Evolutionary conservation across 1,139 yeast species (phyloP), one percentile per base, ranked within the genome.

Genomic region (Blastobotrys proliferans): DNA sequence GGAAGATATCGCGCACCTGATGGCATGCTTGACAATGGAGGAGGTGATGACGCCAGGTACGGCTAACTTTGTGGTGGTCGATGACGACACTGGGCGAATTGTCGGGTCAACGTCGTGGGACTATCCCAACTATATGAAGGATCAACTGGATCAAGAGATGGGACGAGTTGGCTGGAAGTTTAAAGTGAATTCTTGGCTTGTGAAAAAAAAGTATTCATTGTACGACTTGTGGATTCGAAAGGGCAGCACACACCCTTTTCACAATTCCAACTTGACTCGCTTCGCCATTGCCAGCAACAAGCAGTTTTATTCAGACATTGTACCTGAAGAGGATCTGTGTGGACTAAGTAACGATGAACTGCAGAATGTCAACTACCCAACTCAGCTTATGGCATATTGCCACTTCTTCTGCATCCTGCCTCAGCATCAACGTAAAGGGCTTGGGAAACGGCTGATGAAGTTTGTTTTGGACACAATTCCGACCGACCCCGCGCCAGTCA

Each of bases 71-170:
- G 38, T 21, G 6, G 36, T 25, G 27, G 30, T 39, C 11, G 35
- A 14, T 8, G 35, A 30, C n/a, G 29, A 17, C 11, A 14, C 26
- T 11, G 42, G 27, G 13, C 28, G 31, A 16, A 19, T 33, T 5
- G 40, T 41, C 3, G 44, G 44, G 11, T 30, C 21, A 10, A 17
- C 40, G 6, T 18, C 16, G 10, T 41, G 40, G 40, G 25, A 22
- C 16, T 31, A 35, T 17, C 44, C 44, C 11, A 20, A 35, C 11
- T 14, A 41, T 35, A 41, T 41, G 44, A 2, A 19, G 11, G 29
- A 25, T 10, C 29, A 36, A 1, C 16, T 41, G 24, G 36, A 41
- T 5, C 18, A 31, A 18, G 35, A 31, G 3, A 8, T 41, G 28
- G 40, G 40, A 3, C 32, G 40, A 13, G 32, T 25, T 11, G 39